Base-by-base conservation (phyloP, 2,329 filamentous ascomycete species). In the Verticillium zaregamsianum region DNA sequence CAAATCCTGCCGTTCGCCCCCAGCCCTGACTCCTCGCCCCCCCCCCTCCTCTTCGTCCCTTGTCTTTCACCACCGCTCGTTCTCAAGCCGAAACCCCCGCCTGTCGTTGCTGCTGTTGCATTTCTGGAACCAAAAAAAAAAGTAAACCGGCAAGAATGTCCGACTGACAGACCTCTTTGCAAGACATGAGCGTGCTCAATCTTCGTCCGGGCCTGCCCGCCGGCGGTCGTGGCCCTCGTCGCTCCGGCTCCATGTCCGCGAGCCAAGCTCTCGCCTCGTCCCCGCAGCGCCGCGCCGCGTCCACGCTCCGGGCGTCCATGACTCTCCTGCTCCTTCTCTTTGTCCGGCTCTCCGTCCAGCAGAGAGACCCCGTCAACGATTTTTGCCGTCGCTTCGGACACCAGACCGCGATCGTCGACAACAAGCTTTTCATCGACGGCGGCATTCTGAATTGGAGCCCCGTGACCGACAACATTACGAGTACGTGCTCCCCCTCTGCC, bases 361-460 rank as follows among this genome's bases (percentile, higher is more conserved):
- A 81, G 63, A 72, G 79, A 61, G 79, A 87, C 67, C 83, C 83
- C 4, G 74, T 87, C 57, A 75, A 73, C 28, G 78, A 85, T 69
- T 88, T 83, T 61, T 84, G 81, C 66, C 73, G 81, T 55, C 74
- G 80, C 62, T 84, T 80, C 73, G 83, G 82, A 55, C 86, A 89
- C 68, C 84, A 87, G 69, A 85, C 84, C 8, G 79, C 86, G 7
- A 76, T 87, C 11, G 78, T 90, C 55, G 84, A 87, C 68, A 72
- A 80, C 52, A 81, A 79, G 64, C 73, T 90, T 11, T 89, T 86
- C 69, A 84, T 89, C 59, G 86, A 89, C 67, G 86, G 86, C 40
- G 86, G 86, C 5, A 74, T 83, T 60, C 69, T 88, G 32, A 81
- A 84, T 66, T 87, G 82, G 73, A 82, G 79, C 66, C 78, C 82